phyloP scores from a whole-genome alignment of 805 yeast species.

The Candida krabiensis region DNA sequence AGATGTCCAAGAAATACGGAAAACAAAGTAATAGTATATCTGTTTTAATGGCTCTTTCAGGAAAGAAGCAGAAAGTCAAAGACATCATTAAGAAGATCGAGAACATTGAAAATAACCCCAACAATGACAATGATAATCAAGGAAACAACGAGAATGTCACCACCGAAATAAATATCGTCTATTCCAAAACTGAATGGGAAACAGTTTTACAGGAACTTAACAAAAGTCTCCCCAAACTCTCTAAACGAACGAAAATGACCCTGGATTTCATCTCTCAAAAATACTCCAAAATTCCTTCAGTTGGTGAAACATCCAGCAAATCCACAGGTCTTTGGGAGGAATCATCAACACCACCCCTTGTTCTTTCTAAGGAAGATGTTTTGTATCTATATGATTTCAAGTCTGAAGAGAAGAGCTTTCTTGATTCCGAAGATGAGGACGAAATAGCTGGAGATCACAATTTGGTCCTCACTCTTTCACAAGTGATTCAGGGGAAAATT shows the following conservation, averaged over 20 bases:
- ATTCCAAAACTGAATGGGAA: conserved; percentile 31
- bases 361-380: conserved; percentile 19
- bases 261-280: conserved; percentile 24
- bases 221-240: conserved; percentile 26
- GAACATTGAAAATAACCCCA: conserved; percentile 11
- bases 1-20: conserved; percentile 24
- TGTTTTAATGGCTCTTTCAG: conserved; percentile 28
- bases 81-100: conserved; percentile 28
- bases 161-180: conserved; percentile 20
- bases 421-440: conserved; percentile 14
- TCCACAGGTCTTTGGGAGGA: conserved; percentile 15
- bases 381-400: conserved; percentile 19
- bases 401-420: conserved; percentile 16
- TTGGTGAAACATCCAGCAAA: background rate
- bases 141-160: background rate
- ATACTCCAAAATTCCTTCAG: conserved; percentile 16
- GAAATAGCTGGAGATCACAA: conserved; percentile 3
- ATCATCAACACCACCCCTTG: conserved; percentile 20
- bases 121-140: conserved; percentile 1
- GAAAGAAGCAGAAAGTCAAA: conserved; percentile 30
- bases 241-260: conserved; percentile 24
- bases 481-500: conserved; percentile 10
- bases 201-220: conserved; percentile 23
- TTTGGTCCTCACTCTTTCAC: conserved; percentile 19
- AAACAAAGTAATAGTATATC: conserved; percentile 12